These are phyloP conservation scores for Castanospermum australe DNA, from an alignment of 306 rosid genomes.

Conservation along the genomic window DNA sequence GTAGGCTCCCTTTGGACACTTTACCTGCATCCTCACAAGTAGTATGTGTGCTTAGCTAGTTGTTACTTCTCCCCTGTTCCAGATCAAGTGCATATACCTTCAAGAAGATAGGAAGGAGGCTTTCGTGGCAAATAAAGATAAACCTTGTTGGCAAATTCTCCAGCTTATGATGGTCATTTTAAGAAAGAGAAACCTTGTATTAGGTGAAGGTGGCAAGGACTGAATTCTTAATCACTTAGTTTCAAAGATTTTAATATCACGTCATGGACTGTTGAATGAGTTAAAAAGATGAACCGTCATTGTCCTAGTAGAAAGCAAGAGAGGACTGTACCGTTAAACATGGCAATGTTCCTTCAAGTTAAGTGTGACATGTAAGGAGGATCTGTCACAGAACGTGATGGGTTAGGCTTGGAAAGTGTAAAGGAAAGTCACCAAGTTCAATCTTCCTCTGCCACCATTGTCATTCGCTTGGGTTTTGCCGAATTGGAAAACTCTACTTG, in stretches of 20 bases:
- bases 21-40: background rate
- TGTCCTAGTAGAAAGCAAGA: background rate
- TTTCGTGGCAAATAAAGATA: background rate
- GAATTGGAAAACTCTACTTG: too few species aligned
- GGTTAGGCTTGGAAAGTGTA: too few species aligned
- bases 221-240: too few species aligned
- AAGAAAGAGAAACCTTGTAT: slow-evolving; percentile 4
- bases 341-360: background rate
- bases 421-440: too few species aligned
- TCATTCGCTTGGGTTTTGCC: too few species aligned
- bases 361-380: background rate
- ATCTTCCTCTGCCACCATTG: too few species aligned
- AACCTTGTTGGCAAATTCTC: background rate
- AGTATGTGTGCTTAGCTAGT: background rate
- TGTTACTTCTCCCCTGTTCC: background rate
- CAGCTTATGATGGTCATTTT: background rate
- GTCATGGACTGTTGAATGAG: too few species aligned
- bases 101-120: background rate
- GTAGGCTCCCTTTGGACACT: background rate
- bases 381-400: background rate
- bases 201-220: background rate
- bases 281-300: background rate
- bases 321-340: background rate
- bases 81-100: background rate
- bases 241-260: too few species aligned